These are phyloP conservation scores for Monosporascus sp. DNA, from an alignment of 2,329 filamentous ascomycete species.

Conservation along the genomic window DNA sequence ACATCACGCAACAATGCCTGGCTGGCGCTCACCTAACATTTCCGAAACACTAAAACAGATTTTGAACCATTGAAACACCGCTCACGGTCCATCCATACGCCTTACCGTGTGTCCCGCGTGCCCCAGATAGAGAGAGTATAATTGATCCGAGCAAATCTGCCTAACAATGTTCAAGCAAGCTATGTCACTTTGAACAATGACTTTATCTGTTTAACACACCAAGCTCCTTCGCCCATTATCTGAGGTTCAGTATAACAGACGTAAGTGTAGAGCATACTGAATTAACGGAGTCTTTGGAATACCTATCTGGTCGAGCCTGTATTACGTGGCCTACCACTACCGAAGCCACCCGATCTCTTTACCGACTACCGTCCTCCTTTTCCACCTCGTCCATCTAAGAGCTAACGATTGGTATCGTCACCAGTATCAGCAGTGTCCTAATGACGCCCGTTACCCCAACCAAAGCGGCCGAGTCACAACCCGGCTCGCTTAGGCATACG, in stretches of 20 bases:
- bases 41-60: too few relatives aligned
- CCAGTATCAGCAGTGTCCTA: not conserved
- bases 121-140: too few relatives aligned
- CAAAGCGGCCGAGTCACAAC: conserved; percentile 20
- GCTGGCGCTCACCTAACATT: too few relatives aligned
- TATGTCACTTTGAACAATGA: not conserved
- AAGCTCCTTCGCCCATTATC: not conserved
- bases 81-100: too few relatives aligned
- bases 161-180: not conserved
- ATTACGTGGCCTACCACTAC: too few relatives aligned
- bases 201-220: not conserved
- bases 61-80: too few relatives aligned
- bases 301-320: too few relatives aligned
- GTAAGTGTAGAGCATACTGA: not conserved
- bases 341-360: not conserved
- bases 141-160: not conserved
- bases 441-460: conserved; percentile 21
- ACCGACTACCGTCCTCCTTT: not conserved
- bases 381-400: not conserved
- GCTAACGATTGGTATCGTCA: not conserved
- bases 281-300: too few relatives aligned
- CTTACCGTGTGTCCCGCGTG: too few relatives aligned
- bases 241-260: not conserved
- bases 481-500: conserved; percentile 19
- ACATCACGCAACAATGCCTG: too few relatives aligned